Base-by-base conservation (phyloP, 805 yeast species). In the Candida incommunis region DNA sequence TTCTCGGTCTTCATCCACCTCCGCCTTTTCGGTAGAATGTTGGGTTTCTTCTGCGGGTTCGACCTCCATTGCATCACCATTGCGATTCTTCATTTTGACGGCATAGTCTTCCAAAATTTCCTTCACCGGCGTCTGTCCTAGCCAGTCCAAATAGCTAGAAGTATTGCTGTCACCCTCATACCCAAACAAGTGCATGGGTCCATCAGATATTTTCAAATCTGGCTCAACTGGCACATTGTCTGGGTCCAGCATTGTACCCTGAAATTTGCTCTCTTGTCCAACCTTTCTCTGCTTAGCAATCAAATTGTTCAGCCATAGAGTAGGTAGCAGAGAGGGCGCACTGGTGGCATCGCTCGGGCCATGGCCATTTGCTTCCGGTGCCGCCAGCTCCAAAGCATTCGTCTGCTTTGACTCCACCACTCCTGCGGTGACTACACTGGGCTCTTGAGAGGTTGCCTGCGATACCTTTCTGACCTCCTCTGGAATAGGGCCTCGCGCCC, bases 401-500 rank as follows among this genome's bases (percentile, higher is more conserved):
- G 37, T 9, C 37, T 31, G 18, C 20, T 31, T 31, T 5, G 37
- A 31, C 20, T 31, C 37, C n/a, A 31, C 37, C 13, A 31, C 37
- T 9, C 37, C 37, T 11, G 37, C 37, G n/a, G 37, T 18, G 15
- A 22, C 43, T 4, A 16, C 23, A 23, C 42, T 16, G 15, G 23
- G 5, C 4, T 20, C 42, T 13, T 27, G 25, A 4, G 15, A 7
- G 42, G 37, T 3, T 25, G 27, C 13, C 20, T 18, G 46, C 34
- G 54, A 43, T 22, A 54, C 47, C 3, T 56, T 35, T 40, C 78
- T 58, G 21, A 72, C 67, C 42, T 73, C 65, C 22, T 64, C 66
- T 2, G 73, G 69, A 11, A 64, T 58, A 1, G 65, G 68, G 18
- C 74, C 67, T 34, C 68, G 66, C 35, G 73, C 68, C 85, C 85